Evolutionary conservation across 352 stramenopile species (phyloP).

Genomic region (Lagenidium sp.): DNA sequence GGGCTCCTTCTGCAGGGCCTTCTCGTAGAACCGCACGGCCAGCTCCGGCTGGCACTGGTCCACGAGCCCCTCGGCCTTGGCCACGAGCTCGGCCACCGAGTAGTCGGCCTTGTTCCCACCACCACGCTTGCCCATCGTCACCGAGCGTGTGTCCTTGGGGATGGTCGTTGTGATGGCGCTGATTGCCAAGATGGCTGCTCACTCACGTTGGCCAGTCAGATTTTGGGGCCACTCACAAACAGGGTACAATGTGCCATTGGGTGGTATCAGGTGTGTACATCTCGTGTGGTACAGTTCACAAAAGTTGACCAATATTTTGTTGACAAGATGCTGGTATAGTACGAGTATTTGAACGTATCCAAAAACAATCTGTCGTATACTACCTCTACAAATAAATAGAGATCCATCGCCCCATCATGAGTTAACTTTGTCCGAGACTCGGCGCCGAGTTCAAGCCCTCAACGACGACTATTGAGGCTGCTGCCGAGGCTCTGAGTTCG

Average conservation of each 20-base stretch:
- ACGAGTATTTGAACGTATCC: too few relatives aligned
- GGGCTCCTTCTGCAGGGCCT: constrained; percentile 61
- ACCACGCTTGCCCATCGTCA: constrained; percentile 20
- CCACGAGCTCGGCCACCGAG: constrained; percentile 61
- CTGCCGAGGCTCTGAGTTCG: too few relatives aligned
- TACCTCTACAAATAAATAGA: too few relatives aligned
- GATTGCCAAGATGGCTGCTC: neutral
- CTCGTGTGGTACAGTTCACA: too few relatives aligned
- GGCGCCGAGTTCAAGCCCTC: too few relatives aligned
- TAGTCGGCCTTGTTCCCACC: constrained; percentile 23
- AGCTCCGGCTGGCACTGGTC: constrained; percentile 81
- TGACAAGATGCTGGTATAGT: too few relatives aligned
- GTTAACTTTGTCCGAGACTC: too few relatives aligned
- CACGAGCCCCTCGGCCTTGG: constrained; percentile 77
- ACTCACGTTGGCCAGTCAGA: constrained; percentile 4
- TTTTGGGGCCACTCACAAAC: neutral
- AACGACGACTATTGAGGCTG: too few relatives aligned
- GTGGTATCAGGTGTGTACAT: neutral
- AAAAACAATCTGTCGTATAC: too few relatives aligned
- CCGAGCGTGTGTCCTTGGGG: neutral
- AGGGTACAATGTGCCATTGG: neutral
- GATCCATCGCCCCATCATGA: too few relatives aligned
- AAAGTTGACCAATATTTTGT: too few relatives aligned
- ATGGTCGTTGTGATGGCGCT: neutral
- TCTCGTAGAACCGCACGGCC: constrained; percentile 80